Evolutionary conservation across 371 early-diverging fungal genomes (phyloP), one percentile per base, ranked within the genome.

Genomic region (Massospora cicadina): DNA sequence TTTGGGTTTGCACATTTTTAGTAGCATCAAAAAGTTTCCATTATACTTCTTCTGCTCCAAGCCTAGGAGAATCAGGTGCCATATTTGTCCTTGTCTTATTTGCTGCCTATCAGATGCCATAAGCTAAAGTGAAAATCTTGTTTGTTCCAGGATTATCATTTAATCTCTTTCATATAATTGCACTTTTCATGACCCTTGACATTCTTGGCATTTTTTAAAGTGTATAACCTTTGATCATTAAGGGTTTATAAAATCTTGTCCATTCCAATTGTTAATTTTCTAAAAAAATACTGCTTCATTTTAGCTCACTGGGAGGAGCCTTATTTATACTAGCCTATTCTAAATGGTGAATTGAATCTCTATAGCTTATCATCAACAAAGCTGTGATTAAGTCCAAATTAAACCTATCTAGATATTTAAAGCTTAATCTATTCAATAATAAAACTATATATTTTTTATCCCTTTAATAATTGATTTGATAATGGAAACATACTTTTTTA

Each of bases 11-110:
- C 24, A 12, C 7, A 26, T 21, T 60, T 23, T 28, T 12, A 7
- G 26, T 26, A 60, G 2, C 7, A 21, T 54, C 43, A 13, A 2
- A 84, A 82, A 68, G 79, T 23, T 71, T 78, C 24, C 68, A 75
- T 17, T 70, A 73, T 7, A 67, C 74, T 26, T 69, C 76, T 0
- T 71, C 88, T 29, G 58, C 81, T 55, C 87, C 87, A 1, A 77
- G 80, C 13, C 72, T 89, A 5, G 90, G 90, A 27, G 90, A 89
- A 32, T 83, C 84, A 62, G 89, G 90, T 7, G 89, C 87, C 1
- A 74, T 90, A 30, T 89, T 84, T 65, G 79, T 81, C 13, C 75
- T 83, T 25, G 57, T 89, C 24, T 79, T 80, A 21, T 71, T 77
- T 0, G 77, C 78, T 1, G 81, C 86, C 25, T 70, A 75, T 29